Evolutionary conservation across 257 asterid species (phyloP).

Genomic region (Solanum gandarillasii): DNA sequence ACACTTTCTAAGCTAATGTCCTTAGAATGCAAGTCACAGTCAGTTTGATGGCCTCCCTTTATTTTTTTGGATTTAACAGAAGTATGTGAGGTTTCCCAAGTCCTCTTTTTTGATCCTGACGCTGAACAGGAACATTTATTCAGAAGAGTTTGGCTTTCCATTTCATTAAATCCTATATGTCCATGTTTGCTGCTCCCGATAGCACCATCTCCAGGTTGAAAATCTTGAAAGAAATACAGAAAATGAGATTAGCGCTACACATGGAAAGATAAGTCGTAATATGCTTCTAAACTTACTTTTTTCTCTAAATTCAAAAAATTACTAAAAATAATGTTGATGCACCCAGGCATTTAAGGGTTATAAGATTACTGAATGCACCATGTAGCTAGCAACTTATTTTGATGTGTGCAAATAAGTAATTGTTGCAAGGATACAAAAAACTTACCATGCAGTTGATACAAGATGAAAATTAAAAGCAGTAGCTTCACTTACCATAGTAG

Average conservation of each 20-base stretch:
- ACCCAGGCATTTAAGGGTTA: not conserved
- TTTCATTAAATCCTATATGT: not conserved
- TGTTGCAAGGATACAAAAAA: not conserved
- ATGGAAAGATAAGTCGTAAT: not conserved
- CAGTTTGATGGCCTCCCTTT: slow-evolving; percentile 50
- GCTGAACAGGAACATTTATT: slow-evolving; percentile 31
- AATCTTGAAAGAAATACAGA: slow-evolving; percentile 3
- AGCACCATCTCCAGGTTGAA: slow-evolving; percentile 11
- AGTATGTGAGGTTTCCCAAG: slow-evolving; percentile 71
- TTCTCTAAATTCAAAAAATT: not conserved
- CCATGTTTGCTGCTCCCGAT: not conserved
- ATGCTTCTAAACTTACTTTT: not conserved
- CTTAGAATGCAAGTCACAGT: slow-evolving; percentile 26
- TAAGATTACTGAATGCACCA: not conserved
- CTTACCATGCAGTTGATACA: not conserved
- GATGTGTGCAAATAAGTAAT: not conserved
- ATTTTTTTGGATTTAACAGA: slow-evolving; percentile 83
- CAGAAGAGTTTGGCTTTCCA: slow-evolving; percentile 1
- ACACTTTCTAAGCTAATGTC: slow-evolving; percentile 28
- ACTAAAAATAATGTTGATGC: not conserved
- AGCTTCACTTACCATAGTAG: slow-evolving; percentile 10
- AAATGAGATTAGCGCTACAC: not conserved
- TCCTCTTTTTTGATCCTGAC: slow-evolving; percentile 49
- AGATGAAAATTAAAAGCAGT: not conserved
- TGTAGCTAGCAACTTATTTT: not conserved